phyloP scores from a whole-genome alignment of 225 moss, liverwort and hornwort species.

The Polytrichum commune region DNA sequence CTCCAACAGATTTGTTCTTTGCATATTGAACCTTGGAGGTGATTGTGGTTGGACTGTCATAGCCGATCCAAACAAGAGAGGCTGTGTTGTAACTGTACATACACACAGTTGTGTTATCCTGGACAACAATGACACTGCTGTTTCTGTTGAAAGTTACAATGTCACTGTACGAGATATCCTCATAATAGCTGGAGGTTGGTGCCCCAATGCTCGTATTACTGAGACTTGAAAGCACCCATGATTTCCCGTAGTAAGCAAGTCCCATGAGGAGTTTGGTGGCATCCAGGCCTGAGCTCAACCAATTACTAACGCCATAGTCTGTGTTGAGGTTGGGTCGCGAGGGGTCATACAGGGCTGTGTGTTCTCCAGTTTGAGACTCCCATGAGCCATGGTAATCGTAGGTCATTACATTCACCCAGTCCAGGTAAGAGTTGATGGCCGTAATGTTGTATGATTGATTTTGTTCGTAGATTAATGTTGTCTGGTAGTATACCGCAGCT shows the following conservation, averaged over 20 bases:
- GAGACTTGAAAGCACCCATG: slow-evolving; percentile 1
- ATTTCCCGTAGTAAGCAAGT: slow-evolving; percentile 4
- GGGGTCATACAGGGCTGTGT: not conserved
- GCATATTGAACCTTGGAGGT: slow-evolving; percentile 28
- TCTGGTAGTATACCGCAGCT: slow-evolving; percentile 9
- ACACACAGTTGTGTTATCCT: slow-evolving; percentile 14
- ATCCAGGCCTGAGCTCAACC: slow-evolving; percentile 2
- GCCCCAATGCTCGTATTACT: slow-evolving; percentile 8
- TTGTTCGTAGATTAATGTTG: not conserved
- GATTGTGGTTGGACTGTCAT: slow-evolving; percentile 31
- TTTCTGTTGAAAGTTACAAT: slow-evolving; percentile 23
- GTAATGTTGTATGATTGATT: not conserved
- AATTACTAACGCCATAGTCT: not conserved
- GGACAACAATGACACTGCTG: slow-evolving; percentile 24
- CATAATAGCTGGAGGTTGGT: not conserved
- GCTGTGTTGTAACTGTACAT: slow-evolving; percentile 37
- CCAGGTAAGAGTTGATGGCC: slow-evolving; percentile 2
- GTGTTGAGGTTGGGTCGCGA: not conserved
- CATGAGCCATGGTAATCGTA: slow-evolving; percentile 14
- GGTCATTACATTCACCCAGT: slow-evolving; percentile 8
- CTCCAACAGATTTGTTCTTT: not conserved
- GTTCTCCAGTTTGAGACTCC: not conserved
- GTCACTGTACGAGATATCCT: slow-evolving; percentile 36
- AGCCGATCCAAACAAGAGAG: slow-evolving; percentile 30
- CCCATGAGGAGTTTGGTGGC: slow-evolving; percentile 3